Evolutionary conservation across 192 early-diverging fungal species (phyloP), one percentile per base, ranked within the genome.

Genomic region (Coemansia sp.): DNA sequence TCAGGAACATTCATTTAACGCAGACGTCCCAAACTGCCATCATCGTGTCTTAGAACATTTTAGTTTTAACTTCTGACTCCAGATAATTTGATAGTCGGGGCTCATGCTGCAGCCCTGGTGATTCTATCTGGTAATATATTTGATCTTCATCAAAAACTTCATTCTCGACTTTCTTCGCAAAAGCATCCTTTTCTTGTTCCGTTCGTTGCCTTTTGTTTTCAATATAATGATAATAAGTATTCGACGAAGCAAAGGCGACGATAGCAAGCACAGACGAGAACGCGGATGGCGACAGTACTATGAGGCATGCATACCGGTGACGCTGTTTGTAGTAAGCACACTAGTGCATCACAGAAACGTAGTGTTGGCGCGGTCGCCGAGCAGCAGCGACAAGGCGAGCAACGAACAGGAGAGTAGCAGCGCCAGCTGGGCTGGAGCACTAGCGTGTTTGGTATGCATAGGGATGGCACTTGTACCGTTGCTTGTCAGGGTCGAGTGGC

Each of bases 251-350:
- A 48, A 11, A 2, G 20, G 44, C 40, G 40, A 30, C 40, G 57
- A 36, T 37, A 54, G 37, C 23, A 17, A 54, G 15, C 17, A 59
- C 28, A 50, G 31, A 27, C 15, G 29, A n/a, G 55, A 29, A 11
- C 64, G 59, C 28, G 50, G 55, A 1, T n/a, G 20, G 19, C 74
- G 68, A 50, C 57, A 64, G 52, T 62, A 62, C 31, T 65, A 58
- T 50, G 75, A 78, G 50, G 50, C 75, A 50, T 65, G 65, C 27
- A 68, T 78, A 8, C 70, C 75, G 2, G 62, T 59, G 3, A 22
- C 65, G 9, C 40, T 72, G 6, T 54, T 54, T 14, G 33, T 54
- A 13, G 52, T 33, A 29, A 31, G 29, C 6, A 17, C 30, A 4
- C 15, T 54, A n/a, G n/a, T n/a, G 17, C 20, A 54, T n/a, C 52